Evolutionary conservation across 257 asterid genomes (phyloP).

Genomic region (Capsicum pubescens): DNA sequence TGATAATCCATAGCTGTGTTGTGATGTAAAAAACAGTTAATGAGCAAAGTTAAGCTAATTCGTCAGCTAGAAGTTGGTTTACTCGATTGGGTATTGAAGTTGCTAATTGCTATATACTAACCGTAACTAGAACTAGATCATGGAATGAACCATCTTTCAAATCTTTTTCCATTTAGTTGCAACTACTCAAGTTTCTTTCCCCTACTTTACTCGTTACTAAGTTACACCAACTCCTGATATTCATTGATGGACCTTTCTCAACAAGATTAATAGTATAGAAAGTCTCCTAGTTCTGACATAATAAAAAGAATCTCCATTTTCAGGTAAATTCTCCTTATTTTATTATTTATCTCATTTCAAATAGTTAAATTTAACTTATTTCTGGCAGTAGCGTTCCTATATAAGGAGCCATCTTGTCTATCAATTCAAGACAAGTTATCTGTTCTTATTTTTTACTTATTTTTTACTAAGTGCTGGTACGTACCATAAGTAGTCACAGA

Average conservation of each 20-base stretch:
- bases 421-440: constrained; percentile 19
- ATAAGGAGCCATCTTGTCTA: background rate
- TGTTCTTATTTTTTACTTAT: background rate
- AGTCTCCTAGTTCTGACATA: background rate
- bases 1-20: background rate
- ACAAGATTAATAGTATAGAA: background rate
- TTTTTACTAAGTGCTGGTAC: background rate
- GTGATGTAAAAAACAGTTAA: background rate
- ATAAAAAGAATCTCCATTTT: constrained; percentile 10
- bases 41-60: background rate
- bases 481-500: constrained; percentile 83
- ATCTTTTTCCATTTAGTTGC: background rate
- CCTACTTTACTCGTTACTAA: background rate
- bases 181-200: background rate
- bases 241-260: background rate
- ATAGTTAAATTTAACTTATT: background rate
- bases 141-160: background rate
- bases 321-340: background rate
- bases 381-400: background rate
- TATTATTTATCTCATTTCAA: background rate
- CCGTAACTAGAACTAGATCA: background rate
- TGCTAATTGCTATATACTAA: background rate
- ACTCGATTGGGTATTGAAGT: background rate
- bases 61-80: background rate
- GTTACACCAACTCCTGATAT: background rate